phyloP scores from a whole-genome alignment of 2,329 filamentous ascomycete genomes.

The Xylaria sp. region DNA sequence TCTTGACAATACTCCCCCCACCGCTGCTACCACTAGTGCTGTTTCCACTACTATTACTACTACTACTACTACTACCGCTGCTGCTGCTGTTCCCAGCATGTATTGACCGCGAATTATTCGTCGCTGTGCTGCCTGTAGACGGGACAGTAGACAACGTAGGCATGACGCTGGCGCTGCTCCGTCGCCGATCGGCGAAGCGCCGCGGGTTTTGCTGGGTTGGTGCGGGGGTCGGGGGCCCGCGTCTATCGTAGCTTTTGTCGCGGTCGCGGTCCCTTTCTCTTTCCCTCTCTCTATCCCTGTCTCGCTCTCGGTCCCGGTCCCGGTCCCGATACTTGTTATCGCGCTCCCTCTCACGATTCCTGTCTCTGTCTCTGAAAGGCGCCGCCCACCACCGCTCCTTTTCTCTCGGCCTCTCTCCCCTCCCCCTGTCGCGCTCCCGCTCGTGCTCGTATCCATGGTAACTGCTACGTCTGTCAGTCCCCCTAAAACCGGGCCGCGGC shows the following conservation, averaged over 20 bases:
- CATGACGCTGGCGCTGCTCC: not conserved
- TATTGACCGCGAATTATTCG: not conserved
- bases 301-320: not conserved
- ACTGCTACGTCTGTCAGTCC: conserved; percentile 16
- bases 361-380: not conserved
- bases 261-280: conserved; percentile 4
- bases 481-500: conserved; percentile 1
- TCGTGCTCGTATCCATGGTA: conserved; percentile 16
- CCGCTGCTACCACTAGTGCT: not conserved
- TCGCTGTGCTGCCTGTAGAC: not conserved
- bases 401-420: conserved; percentile 4
- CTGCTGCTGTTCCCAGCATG: not conserved
- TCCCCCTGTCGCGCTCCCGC: conserved; percentile 1
- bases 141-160: not conserved
- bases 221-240: not conserved
- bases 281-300: not conserved
- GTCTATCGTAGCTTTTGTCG: conserved; percentile 16
- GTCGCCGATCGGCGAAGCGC: conserved; percentile 12
- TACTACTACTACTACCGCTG: not conserved
- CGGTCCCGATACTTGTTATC: not conserved
- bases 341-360: not conserved
- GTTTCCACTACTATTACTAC: not conserved
- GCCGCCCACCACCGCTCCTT: conserved; percentile 9
- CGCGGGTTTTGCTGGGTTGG: conserved; percentile 1
- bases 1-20: not conserved